Conservation (phyloP, 805 yeast species). For the Torulaspora franciscae region DNA sequence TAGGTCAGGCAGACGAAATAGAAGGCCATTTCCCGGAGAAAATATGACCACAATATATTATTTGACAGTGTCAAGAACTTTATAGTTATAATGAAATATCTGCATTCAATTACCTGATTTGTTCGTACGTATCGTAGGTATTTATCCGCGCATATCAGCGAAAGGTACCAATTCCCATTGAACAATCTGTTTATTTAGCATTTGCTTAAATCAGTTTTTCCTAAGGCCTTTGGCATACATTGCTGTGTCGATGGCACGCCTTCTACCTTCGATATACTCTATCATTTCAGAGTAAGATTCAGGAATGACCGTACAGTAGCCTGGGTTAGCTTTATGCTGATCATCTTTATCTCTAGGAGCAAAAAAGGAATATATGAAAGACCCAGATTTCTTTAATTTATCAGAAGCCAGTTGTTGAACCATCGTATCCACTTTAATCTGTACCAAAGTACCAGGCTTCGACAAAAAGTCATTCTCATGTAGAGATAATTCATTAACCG, state of each 20-base stretch:
- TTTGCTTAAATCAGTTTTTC: not conserved
- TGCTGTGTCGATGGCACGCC: constrained; percentile 83
- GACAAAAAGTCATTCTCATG: constrained; percentile 55
- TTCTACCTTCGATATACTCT: constrained; percentile 82
- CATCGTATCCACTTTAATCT: constrained; percentile 80
- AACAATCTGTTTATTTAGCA: not conserved
- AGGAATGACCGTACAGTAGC: constrained; percentile 76
- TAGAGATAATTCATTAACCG: constrained; percentile 50
- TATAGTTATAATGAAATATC: too few species aligned
- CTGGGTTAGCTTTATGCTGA: constrained; percentile 40
- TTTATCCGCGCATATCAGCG: too few species aligned
- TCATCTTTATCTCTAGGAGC: constrained; percentile 56
- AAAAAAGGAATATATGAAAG: constrained; percentile 83
- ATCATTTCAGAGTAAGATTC: constrained; percentile 89
- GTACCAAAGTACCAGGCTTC: constrained; percentile 81
- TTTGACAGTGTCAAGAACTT: not conserved
- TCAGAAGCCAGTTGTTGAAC: constrained; percentile 65
- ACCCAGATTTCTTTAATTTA: constrained; percentile 67
- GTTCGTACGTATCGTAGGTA: too few species aligned
- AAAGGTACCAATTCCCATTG: too few species aligned
- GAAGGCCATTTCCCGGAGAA: constrained; percentile 34
- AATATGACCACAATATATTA: constrained; percentile 17
- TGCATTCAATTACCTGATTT: too few species aligned
- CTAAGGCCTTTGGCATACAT: constrained; percentile 40
- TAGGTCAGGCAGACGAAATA: constrained; percentile 31